Conservation (phyloP, 768 basidiomycete species). For the Lactarius deliciosus region DNA sequence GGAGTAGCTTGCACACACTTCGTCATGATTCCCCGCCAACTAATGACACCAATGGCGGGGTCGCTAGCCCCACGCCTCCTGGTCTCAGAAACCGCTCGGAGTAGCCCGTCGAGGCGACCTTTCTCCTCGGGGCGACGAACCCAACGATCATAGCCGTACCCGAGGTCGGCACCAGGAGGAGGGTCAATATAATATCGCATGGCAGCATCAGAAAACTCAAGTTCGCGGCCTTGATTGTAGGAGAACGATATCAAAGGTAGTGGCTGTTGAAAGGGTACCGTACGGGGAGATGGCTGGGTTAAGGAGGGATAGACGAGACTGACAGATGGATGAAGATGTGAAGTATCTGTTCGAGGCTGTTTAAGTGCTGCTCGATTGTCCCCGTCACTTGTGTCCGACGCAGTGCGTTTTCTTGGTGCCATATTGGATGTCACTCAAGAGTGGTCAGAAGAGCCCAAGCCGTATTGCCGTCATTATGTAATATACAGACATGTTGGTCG, state of each 20-base stretch:
- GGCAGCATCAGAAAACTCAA: slow-evolving; percentile 67
- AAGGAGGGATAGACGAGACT: slow-evolving; percentile 31
- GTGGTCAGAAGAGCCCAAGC: no score
- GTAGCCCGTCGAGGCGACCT: slow-evolving; percentile 65
- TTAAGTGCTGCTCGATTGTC: background rate
- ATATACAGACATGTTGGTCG: background rate
- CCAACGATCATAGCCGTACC: slow-evolving; percentile 75
- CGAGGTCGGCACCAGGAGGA: slow-evolving; percentile 62
- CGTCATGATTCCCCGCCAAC: slow-evolving; percentile 84
- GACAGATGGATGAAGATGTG: background rate
- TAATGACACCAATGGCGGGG: slow-evolving; percentile 55
- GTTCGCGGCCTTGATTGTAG: slow-evolving; percentile 53
- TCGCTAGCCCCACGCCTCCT: slow-evolving; percentile 38
- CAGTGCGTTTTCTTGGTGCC: slow-evolving; percentile 21
- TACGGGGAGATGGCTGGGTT: slow-evolving; percentile 20
- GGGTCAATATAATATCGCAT: slow-evolving; percentile 71
- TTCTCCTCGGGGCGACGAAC: slow-evolving; percentile 60
- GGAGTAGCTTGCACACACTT: slow-evolving; percentile 49
- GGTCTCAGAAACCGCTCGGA: slow-evolving; percentile 54
- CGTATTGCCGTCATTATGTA: background rate
- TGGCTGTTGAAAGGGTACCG: slow-evolving; percentile 65
- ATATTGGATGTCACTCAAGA: background rate
- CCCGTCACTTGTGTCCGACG: slow-evolving; percentile 7
- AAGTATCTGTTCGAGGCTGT: background rate
- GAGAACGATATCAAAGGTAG: slow-evolving; percentile 70